Conservation (phyloP, 164 flowering plant genomes). For the Tetrastigma voinierianum region DNA sequence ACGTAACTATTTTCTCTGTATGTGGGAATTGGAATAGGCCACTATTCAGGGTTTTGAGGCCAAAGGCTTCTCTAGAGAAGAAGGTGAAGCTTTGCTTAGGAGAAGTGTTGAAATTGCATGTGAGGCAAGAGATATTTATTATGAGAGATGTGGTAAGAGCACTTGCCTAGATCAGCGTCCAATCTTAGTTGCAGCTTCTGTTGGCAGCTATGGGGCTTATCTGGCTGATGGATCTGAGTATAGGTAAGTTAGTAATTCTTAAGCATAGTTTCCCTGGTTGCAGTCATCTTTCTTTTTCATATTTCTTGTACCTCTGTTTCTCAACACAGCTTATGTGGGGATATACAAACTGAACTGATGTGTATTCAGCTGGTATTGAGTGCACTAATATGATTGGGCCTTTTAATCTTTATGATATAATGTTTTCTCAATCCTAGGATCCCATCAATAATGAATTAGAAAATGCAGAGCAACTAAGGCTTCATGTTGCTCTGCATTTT, state of each 20-base stretch:
- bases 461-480: too few relatives aligned
- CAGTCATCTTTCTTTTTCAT: neutral
- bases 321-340: too few relatives aligned
- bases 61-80: slow-evolving; percentile 48
- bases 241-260: slow-evolving; percentile 24
- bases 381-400: too few relatives aligned
- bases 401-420: too few relatives aligned
- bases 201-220: slow-evolving; percentile 73
- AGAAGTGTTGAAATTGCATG: slow-evolving; percentile 58
- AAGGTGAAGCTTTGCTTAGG: slow-evolving; percentile 45
- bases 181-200: slow-evolving; percentile 59
- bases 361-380: too few relatives aligned
- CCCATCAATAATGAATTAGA: too few relatives aligned
- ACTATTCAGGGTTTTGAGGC: slow-evolving; percentile 67
- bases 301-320: too few relatives aligned
- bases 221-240: slow-evolving; percentile 76
- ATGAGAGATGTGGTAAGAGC: slow-evolving; percentile 30
- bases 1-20: neutral
- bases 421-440: too few relatives aligned
- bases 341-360: too few relatives aligned
- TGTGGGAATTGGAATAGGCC: slow-evolving; percentile 47
- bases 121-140: slow-evolving; percentile 52
- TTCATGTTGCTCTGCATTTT: too few relatives aligned
- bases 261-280: neutral
- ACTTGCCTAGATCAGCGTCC: slow-evolving; percentile 30